Percentiles rank a stretch among this genome's conserved stretches.
Evolutionary conservation across 495 filamentous ascomycete species (phyloP).

Genomic region (Friedmanniomyces endolithicus): DNA sequence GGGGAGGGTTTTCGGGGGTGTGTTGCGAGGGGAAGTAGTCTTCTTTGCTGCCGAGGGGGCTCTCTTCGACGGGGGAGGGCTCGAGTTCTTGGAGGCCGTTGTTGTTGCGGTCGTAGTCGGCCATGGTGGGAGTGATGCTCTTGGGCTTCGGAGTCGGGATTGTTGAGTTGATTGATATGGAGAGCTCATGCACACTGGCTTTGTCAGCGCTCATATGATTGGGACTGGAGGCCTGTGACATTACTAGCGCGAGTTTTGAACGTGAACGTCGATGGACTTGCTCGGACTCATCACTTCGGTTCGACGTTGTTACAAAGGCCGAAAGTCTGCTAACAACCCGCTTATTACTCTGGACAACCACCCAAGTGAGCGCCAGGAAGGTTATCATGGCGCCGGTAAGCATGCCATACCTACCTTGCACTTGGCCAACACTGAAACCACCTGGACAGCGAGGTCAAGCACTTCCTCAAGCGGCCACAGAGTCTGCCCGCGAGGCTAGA

Average conservation of each 20-base stretch:
- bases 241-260: too few species aligned
- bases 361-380: neutral
- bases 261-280: too few species aligned
- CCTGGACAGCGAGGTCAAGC: conserved; percentile 26
- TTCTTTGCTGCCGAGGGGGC: conserved; percentile 41
- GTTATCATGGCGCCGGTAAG: conserved; percentile 23
- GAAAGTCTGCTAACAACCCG: too few species aligned
- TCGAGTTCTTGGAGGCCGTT: conserved; percentile 66
- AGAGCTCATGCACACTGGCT: neutral
- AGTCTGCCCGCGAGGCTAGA: conserved; percentile 75
- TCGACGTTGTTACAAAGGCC: too few species aligned
- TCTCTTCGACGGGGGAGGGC: conserved; percentile 64
- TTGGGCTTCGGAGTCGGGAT: neutral
- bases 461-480: conserved; percentile 48
- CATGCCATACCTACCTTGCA: neutral
- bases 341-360: too few species aligned
- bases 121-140: conserved; percentile 1
- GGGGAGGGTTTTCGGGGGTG: neutral
- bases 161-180: neutral
- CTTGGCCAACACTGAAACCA: neutral
- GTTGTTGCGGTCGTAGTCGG: conserved; percentile 24
- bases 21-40: conserved; percentile 39
- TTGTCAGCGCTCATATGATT: neutral
- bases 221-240: too few species aligned
- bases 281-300: too few species aligned